Base-by-base conservation (phyloP, 2,329 filamentous ascomycete species). In the Parafenestella ontariensis region DNA sequence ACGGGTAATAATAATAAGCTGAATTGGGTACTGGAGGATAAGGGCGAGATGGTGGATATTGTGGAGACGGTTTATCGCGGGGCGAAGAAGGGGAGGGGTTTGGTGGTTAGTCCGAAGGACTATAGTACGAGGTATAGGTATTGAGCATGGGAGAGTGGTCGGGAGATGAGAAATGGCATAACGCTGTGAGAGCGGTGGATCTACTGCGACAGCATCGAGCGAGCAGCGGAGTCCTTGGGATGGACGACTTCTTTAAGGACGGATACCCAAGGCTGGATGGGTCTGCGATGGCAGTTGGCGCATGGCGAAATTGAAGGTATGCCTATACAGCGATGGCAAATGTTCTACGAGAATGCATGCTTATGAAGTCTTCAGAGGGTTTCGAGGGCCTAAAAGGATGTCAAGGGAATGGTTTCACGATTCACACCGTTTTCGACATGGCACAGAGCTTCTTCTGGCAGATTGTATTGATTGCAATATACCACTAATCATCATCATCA, bases 1-100 rank as follows among this genome's bases (percentile, higher is more conserved):
- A 99, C 95, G 1, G 95, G 95, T 62, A 96, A 99, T 80, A 99
- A 99, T 78, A 99, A 99, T 77, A 98, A 98, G 77, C 82, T 97
- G 65, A 97, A 97, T 75, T 96, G 92, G 89, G 91, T 96, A 43
- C 82, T 96, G 48, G 93, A 98, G 78, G 94, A 99, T 73, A 98
- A 99, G 80, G 94, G 98, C 77, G 95, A 99, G 80, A 82, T 99
- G 70, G 96, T 99, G 70, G 95, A 99, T 78, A 99, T 99, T 64
- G 88, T 98, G 72, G 95, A 99, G 83, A 97, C 93, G 4, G 93
- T 99, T 58, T 99, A 98, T 76, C 88, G 93, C 54, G 95, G 95
- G n/a, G 95, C 95, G 28, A 98, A 96, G 84, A 99, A 99, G 81
- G 95, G 96, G 0, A 84, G 94, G 48, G 95, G 96, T 89, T 79